phyloP scores from a whole-genome alignment of 73 alveolate genomes.

The Paramecium octaurelia region DNA sequence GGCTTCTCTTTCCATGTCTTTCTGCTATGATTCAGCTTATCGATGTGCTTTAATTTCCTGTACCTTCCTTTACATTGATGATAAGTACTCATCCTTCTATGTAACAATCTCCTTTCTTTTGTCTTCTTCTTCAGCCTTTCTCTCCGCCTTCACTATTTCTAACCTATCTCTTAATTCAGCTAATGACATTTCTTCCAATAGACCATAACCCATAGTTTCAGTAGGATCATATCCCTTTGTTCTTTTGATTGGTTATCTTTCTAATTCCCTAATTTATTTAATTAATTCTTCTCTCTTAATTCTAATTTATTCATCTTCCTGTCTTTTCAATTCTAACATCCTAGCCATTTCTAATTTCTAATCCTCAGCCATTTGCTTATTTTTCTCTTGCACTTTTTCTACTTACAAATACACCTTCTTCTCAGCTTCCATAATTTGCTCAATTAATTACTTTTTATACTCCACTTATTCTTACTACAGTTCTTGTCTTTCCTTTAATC shows the following conservation, averaged over 20 bases:
- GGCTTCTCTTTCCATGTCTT: constrained; percentile 82
- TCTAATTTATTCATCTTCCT: constrained; percentile 89
- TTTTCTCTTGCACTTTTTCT: constrained; percentile 78
- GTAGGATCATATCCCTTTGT: constrained; percentile 99
- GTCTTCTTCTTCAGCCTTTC: constrained; percentile 82
- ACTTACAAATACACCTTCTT: constrained; percentile 76
- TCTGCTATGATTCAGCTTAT: constrained; percentile 40
- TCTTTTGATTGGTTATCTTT: constrained; percentile 91
- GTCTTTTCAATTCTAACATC: constrained; percentile 80
- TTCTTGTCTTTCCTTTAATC: constrained; percentile 81
- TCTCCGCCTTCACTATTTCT: constrained; percentile 83
- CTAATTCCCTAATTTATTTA: constrained; percentile 94
- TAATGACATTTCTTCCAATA: constrained; percentile 95
- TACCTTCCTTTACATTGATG: constrained; percentile 54
- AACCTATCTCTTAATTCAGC: constrained; percentile 93
- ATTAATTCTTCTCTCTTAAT: constrained; percentile 93
- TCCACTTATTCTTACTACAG: constrained; percentile 79
- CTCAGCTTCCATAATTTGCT: constrained; percentile 69
- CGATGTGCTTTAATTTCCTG: constrained; percentile 61
- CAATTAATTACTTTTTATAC: constrained; percentile 80
- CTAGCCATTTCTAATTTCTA: constrained; percentile 86
- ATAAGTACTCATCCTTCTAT: constrained; percentile 71
- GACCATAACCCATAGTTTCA: constrained; percentile 96
- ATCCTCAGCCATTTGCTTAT: constrained; percentile 87
- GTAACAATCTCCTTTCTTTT: constrained; percentile 85